Evolutionary conservation across 2,329 filamentous ascomycete species (phyloP).

Genomic region (Stenocarpella maydis): DNA sequence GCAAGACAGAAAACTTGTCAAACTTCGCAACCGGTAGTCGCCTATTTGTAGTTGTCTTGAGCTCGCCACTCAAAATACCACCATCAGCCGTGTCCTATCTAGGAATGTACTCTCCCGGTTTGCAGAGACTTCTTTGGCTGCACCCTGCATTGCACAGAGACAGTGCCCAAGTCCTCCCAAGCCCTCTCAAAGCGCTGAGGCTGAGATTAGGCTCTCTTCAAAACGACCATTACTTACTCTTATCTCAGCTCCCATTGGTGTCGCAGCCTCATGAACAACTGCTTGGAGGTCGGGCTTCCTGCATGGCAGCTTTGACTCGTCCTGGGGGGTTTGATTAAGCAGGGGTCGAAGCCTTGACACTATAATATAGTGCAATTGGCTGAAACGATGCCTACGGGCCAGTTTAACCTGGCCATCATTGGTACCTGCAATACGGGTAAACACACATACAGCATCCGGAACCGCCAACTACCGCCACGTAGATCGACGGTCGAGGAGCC

Average conservation of each 20-base stretch:
- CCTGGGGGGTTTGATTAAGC: constrained; percentile 4
- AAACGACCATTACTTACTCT: neutral
- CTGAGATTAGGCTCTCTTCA: neutral
- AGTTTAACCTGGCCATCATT: neutral
- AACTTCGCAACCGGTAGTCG: neutral
- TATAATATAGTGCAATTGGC: neutral
- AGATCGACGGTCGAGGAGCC: neutral
- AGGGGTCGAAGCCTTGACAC: constrained; percentile 2
- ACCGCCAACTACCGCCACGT: neutral
- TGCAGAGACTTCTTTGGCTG: neutral
- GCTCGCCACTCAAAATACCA: too few species aligned
- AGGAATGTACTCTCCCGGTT: too few species aligned
- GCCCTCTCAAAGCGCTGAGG: neutral
- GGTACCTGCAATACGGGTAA: too few species aligned
- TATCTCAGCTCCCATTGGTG: neutral
- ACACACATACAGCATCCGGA: neutral
- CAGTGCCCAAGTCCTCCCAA: neutral
- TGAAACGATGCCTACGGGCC: neutral
- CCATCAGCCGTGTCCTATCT: neutral
- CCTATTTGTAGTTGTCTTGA: neutral
- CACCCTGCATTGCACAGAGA: neutral
- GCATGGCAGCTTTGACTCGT: constrained; percentile 4
- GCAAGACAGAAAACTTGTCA: neutral
- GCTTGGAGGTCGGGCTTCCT: neutral
- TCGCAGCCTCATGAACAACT: neutral